Conservation (phyloP, 345 rosid species). For the Euphorbia peplus region DNA sequence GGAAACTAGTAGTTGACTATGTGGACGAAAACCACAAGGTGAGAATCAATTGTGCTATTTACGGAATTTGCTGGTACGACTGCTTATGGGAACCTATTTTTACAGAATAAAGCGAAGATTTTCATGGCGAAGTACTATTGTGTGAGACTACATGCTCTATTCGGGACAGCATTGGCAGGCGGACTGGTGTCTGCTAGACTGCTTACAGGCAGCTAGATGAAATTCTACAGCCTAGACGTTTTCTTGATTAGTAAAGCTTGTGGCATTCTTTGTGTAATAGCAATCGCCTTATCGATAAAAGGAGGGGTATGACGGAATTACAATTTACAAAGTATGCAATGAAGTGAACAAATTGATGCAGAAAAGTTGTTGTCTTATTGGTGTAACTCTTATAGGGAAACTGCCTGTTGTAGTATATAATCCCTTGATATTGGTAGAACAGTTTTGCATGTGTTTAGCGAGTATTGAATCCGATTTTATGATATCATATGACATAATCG, state of each 20-base stretch:
- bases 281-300: not conserved
- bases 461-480: too few relatives aligned
- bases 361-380: too few relatives aligned
- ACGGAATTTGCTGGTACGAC: not conserved
- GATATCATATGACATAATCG: too few relatives aligned
- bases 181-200: constrained; percentile 57
- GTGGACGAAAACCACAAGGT: constrained; percentile 79
- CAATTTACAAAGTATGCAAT: not conserved
- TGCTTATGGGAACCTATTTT: not conserved
- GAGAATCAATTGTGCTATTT: constrained; percentile 9
- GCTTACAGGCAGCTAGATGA: constrained; percentile 20
- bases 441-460: constrained; percentile 1
- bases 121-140: constrained; percentile 96
- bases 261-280: not conserved
- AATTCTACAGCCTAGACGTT: constrained; percentile 11
- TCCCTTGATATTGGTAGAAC: not conserved
- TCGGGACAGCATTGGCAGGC: constrained; percentile 70
- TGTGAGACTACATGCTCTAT: constrained; percentile 70
- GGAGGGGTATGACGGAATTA: not conserved
- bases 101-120: constrained; percentile 66
- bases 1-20: constrained; percentile 52
- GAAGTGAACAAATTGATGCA: not conserved
- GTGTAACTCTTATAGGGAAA: not conserved
- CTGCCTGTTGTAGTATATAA: not conserved
- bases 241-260: not conserved